Base-by-base conservation (phyloP, 2,329 filamentous ascomycete genomes). In the Aspergillus sp. region DNA sequence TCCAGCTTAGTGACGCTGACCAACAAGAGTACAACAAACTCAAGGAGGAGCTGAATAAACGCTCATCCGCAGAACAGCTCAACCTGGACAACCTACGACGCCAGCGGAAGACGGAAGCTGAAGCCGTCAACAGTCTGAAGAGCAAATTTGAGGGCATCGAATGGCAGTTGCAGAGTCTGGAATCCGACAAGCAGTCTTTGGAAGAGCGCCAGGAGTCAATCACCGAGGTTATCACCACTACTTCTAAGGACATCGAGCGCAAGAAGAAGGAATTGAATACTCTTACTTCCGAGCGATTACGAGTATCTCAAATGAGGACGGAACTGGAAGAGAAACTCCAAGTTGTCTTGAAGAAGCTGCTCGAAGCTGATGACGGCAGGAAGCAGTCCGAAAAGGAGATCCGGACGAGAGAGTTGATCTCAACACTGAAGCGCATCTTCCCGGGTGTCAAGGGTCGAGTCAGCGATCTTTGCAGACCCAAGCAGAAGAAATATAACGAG, bases 401-500 rank as follows among this genome's bases (percentile, higher is more conserved):
- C 22, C 78, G 83, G 50, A 83, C 85, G 61, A 89, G 88, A 60
- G 90, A 95, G 63, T 86, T 88, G 62, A 84, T 97, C 30, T 83
- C 84, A 9, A 84, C 88, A 27, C 76, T 98, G 60, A 95, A 95
- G 68, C 85, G 90, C 45, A 86, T 95, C 53, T 95, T 90, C 59
- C 88, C 90, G 1, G 91, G 91, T 42, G 91, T 98, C 41, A 88
- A 88, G 56, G 93, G 93, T 17, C 84, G 91, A 41, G 82, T 97
- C 41, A 88, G 89, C 53, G 89, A 95, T 55, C 80, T 98, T 38
- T 96, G 93, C 73, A 90, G 88, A 56, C 91, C 93, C 1, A 97
- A 96, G 69, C 89, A 96, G 72, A 96, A 95, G 71, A 97, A 96
- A 67, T 98, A 85, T 61, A 88, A 93, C 54, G 88, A 93, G 57